Evolutionary conservation across 1,284 basidiomycete genomes (phyloP).

Genomic region (Ustilago curta): DNA sequence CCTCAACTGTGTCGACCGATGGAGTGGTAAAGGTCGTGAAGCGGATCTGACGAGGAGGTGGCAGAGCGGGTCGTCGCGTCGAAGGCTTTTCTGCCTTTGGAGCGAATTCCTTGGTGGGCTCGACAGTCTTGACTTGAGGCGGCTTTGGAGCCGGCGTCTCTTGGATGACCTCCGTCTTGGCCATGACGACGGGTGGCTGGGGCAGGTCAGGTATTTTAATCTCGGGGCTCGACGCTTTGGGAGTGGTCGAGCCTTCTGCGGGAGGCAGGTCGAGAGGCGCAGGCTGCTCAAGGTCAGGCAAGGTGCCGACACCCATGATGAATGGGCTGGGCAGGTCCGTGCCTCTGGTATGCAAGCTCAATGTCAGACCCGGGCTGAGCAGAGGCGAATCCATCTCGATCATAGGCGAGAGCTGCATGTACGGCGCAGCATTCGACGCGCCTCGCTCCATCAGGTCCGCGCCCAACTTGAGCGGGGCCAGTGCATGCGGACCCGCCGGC

Average conservation of each 20-base stretch:
- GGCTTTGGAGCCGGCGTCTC: neutral
- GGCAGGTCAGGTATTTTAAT: neutral
- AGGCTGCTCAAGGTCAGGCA: slow-evolving; percentile 48
- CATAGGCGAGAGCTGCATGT: slow-evolving; percentile 53
- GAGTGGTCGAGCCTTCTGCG: slow-evolving; percentile 36
- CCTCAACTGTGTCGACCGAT: slow-evolving; percentile 22
- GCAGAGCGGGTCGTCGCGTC: slow-evolving; percentile 37
- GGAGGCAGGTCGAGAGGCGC: slow-evolving; percentile 38
- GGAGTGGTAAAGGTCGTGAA: slow-evolving; percentile 48
- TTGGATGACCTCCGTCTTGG: slow-evolving; percentile 6
- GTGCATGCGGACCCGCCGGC: slow-evolving; percentile 23
- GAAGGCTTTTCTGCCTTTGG: slow-evolving; percentile 27
- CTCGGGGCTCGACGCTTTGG: slow-evolving; percentile 25
- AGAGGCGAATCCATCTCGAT: slow-evolving; percentile 51
- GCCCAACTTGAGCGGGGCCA: slow-evolving; percentile 41
- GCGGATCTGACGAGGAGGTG: slow-evolving; percentile 49
- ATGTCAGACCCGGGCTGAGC: slow-evolving; percentile 42
- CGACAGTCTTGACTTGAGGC: slow-evolving; percentile 6
- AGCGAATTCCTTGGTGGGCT: slow-evolving; percentile 9
- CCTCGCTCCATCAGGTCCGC: slow-evolving; percentile 41
- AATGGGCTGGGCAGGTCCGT: slow-evolving; percentile 41
- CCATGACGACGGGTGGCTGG: neutral
- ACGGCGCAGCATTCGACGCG: slow-evolving; percentile 20
- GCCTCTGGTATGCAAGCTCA: slow-evolving; percentile 35
- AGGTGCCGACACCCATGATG: slow-evolving; percentile 37